Base-by-base conservation (phyloP, 176 grass and related monocot species). In the Oryza australiensis region DNA sequence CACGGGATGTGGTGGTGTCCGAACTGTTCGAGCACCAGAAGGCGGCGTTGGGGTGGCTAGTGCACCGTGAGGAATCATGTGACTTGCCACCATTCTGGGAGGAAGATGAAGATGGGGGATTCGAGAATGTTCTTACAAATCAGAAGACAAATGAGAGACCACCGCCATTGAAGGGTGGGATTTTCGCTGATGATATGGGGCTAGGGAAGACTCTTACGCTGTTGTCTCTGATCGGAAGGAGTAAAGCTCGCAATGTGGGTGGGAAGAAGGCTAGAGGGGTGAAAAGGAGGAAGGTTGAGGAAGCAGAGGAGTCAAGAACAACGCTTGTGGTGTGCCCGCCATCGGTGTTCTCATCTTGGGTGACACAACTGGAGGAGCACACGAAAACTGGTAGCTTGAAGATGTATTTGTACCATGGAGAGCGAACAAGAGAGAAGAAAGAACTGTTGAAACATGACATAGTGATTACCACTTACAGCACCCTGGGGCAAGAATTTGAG, bases 161-260 rank as follows among this genome's bases (percentile, higher is more conserved):
- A 0, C 68, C 76, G 18, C 86, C 90, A 3, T 43, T 98, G 18
- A 89, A 79, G 77, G 95, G 92, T 4, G 95, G 95, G 49, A 94
- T 98, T 71, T 94, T 98, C 26, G 95, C 95, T 0, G 95, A 98
- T 77, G 92, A 98, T 72, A 98, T 98, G 95, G 95, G 95, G 49
- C 86, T 98, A 55, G 95, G 95, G 12, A 98, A 95, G 87, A 98
- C 95, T 0, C 92, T 98, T 4, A 98, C 92, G 3, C 84, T 98
- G 9, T 67, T 98, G 57, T 88, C 92, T 18, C 77, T 98, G 66
- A 91, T 98, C 43, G 92, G 84, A 7, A 76, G 63, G 26, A 90
- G 74, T 55, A 89, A 85, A 82, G 87, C 11, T 78, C 37, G 38
- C n/a, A 75, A 81, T 81, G 80, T 60, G 45, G 57, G 37, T 41